Conservation (phyloP, 1,139 yeast species). For the Arxiozyma slooffiae region DNA sequence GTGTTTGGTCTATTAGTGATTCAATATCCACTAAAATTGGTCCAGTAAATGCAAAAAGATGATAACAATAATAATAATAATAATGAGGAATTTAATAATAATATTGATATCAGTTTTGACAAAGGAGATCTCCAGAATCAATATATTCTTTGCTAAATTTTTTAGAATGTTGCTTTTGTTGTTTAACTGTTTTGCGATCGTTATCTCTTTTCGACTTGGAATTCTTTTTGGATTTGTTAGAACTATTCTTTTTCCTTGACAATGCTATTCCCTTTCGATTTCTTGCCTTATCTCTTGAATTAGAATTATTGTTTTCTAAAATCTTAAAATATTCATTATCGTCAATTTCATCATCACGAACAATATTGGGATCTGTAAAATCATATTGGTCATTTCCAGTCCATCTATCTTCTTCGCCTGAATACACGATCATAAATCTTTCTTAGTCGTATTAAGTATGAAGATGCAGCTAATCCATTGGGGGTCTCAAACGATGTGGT, state of each 20-base stretch:
- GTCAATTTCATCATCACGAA: conserved; percentile 12
- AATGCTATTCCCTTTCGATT: conserved; percentile 20
- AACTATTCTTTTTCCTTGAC: conserved; percentile 13
- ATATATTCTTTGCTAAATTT: conserved; percentile 27
- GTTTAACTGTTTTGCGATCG: conserved; percentile 2
- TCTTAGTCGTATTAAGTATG: conserved; percentile 19
- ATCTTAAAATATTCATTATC: conserved; percentile 26
- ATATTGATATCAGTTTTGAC: background rate
- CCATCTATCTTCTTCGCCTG: conserved; percentile 17
- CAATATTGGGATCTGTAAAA: conserved; percentile 13
- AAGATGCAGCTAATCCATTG: conserved; percentile 23
- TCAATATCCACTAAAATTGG: conserved; percentile 28
- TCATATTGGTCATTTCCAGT: conserved; percentile 16
- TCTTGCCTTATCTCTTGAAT: conserved; percentile 2
- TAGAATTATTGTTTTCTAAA: conserved; percentile 10
- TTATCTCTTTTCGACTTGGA: conserved; percentile 10
- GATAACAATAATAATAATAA: no score
- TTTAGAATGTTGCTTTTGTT: conserved; percentile 5
- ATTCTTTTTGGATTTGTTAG: conserved; percentile 7
- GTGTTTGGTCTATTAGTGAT: conserved; percentile 38
- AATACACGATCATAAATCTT: background rate
- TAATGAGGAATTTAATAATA: conserved; percentile 9
- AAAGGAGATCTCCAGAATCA: conserved; percentile 23
- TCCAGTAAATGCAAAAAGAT: conserved; percentile 20
- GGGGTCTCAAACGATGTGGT: conserved; percentile 26